Base-by-base conservation (phyloP, 2,329 filamentous ascomycete genomes). In the Lecanicillium sp. region DNA sequence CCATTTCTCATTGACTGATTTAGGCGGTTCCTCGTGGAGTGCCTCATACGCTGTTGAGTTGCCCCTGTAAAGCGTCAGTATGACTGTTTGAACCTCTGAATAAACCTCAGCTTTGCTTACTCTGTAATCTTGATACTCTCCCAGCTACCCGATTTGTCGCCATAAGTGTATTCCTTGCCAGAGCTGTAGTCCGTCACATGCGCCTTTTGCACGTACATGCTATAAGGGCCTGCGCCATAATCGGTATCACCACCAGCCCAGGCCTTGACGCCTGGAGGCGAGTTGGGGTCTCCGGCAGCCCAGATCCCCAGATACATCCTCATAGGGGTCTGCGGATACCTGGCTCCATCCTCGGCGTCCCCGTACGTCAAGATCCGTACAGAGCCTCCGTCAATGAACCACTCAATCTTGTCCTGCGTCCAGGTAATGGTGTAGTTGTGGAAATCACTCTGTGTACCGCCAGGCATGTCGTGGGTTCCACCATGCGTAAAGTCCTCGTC, bases 391-490 rank as follows among this genome's bases (percentile, higher is more conserved):
- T 94, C 85, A 38, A 92, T 78, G 51, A 71, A 75, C 71, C 76
- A 89, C 43, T 78, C 70, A 14, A 88, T 62, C 41, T 68, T 62
- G 2, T 82, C 75, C 45, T 73, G 64, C 16, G 78, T 86, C 84
- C 84, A 89, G 48, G 78, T 67, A 20, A 78, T 68, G n/a, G 81
- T 83, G 60, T 88, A 89, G 55, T 85, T 87, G 68, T 86, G 82
- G 55, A 71, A 82, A 38, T 76, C 73, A 35, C 67, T 63, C 51
- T 75, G 75, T 15, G 37, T 70, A 47, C 68, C 67, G 18, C 68
- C 60, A 8, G 75, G 56, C 37, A 75, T 60, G 9, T 63, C 57
- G 51, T 83, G 71, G 56, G 78, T 75, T 31, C 67, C 67, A 45
- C 74, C 83, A 45, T 83, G 79, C 50, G 76, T 69, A 61, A 68